These are phyloP conservation scores for Penicillium longicatenatum DNA, from an alignment of 495 filamentous ascomycete species.

Conservation along the genomic window DNA sequence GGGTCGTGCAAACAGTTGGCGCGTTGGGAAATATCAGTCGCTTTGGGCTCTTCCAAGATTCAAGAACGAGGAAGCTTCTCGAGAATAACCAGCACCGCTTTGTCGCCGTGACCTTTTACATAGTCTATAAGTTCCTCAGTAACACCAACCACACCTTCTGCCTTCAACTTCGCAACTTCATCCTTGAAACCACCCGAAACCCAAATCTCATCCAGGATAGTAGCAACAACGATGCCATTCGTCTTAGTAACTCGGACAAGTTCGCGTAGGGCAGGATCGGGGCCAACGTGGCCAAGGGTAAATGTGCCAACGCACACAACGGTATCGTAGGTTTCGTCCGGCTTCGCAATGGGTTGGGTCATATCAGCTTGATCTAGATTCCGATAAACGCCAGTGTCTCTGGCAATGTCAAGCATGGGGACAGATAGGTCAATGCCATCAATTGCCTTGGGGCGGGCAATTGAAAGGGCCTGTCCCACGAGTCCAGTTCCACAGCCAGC, in stretches of 20 bases:
- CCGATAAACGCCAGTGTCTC: conserved; percentile 42
- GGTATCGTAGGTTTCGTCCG: conserved; percentile 41
- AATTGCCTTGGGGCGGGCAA: conserved; percentile 31
- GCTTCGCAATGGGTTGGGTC: conserved; percentile 31
- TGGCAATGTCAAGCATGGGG: conserved; percentile 45
- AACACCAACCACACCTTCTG: conserved; percentile 30
- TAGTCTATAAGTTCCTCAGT: conserved; percentile 41
- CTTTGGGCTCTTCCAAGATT: conserved; percentile 14
- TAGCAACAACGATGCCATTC: conserved; percentile 44
- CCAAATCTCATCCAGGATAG: conserved; percentile 46
- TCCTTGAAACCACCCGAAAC: conserved; percentile 37
- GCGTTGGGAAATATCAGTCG: not conserved
- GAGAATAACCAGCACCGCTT: conserved; percentile 37
- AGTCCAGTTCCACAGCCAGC: conserved; percentile 53
- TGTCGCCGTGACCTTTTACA: conserved; percentile 40
- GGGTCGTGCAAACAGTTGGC: not conserved
- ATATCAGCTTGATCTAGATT: conserved; percentile 40
- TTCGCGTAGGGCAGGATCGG: conserved; percentile 42
- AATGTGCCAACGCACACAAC: conserved; percentile 51
- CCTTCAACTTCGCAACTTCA: conserved; percentile 38
- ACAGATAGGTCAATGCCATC: conserved; percentile 39
- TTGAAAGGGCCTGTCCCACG: conserved; percentile 41
- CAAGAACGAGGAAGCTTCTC: conserved; percentile 29
- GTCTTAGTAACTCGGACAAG: conserved; percentile 41
- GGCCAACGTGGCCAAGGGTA: conserved; percentile 49